Percentiles rank a stretch among this genome's conserved stretches.
Conservation (phyloP, 75 land plant species). For the Sequoia sempervirens region DNA sequence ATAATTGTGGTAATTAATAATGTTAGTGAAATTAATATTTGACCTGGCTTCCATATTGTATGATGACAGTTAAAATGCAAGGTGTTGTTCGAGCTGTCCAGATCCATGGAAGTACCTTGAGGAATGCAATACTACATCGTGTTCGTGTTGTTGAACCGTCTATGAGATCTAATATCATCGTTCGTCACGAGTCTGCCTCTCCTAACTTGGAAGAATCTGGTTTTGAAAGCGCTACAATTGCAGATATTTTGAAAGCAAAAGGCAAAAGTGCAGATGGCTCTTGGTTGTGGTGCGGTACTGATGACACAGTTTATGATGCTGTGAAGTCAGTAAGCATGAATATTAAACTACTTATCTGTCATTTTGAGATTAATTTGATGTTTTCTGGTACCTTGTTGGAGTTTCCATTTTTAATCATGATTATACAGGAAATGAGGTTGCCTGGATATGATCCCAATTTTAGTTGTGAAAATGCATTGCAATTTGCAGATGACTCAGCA, state of each 20-base stretch:
- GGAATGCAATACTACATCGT: constrained; percentile 54
- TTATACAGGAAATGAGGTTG: neutral
- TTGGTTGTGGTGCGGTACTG: constrained; percentile 93
- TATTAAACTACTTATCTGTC: neutral
- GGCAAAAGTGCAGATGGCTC: constrained; percentile 93
- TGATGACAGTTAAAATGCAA: constrained; percentile 55
- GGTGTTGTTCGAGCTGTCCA: constrained; percentile 42
- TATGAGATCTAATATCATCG: constrained; percentile 16
- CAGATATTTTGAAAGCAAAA: constrained; percentile 78
- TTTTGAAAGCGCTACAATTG: constrained; percentile 87
- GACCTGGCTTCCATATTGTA: neutral
- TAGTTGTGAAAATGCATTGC: neutral
- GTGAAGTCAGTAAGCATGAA: constrained; percentile 69
- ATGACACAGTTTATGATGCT: constrained; percentile 94
- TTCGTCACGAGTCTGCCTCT: constrained; percentile 38
- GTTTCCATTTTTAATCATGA: neutral
- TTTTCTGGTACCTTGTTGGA: neutral
- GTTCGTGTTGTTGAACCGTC: constrained; percentile 37
- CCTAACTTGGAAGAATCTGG: constrained; percentile 83
- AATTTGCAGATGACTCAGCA: constrained; percentile 83
- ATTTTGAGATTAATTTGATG: neutral
- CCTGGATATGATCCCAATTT: neutral
- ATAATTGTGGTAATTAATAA: neutral
- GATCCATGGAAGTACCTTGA: constrained; percentile 46
- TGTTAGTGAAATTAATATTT: neutral